Evolutionary conservation across 2,329 filamentous ascomycete species (phyloP).

Genomic region (Fusarium liriodendri): DNA sequence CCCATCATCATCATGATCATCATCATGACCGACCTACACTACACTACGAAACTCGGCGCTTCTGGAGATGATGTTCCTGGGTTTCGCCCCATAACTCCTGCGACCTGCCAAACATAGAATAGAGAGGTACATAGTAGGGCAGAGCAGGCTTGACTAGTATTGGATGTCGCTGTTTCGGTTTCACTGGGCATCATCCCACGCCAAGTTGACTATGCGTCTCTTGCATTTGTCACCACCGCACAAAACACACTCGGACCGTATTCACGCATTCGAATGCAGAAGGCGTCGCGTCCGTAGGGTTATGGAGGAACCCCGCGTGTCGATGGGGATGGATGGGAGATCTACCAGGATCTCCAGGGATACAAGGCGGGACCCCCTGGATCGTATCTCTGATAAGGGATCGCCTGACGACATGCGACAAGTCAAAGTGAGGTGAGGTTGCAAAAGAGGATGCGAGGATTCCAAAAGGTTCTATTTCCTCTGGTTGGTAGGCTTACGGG

Average conservation of each 20-base stretch:
- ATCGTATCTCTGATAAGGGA: constrained; percentile 29
- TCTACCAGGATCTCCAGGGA: constrained; percentile 23
- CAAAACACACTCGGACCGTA: not conserved
- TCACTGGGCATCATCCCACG: constrained; percentile 26
- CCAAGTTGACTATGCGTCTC: not conserved
- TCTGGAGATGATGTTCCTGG: constrained; percentile 19
- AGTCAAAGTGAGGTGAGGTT: not conserved
- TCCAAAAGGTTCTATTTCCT: not conserved
- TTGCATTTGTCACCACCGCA: not conserved
- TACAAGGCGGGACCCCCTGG: constrained; percentile 16
- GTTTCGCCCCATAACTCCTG: constrained; percentile 26
- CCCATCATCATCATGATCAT: constrained; percentile 5
- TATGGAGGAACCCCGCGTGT: constrained; percentile 22
- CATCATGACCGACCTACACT: not conserved
- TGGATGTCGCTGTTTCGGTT: constrained; percentile 28
- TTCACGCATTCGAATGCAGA: not conserved
- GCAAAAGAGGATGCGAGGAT: constrained; percentile 12
- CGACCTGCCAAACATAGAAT: constrained; percentile 33
- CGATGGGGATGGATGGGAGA: constrained; percentile 9
- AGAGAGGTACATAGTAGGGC: constrained; percentile 1
- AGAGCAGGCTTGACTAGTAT: not conserved
- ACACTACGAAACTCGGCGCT: constrained; percentile 18
- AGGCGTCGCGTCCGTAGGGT: not conserved
- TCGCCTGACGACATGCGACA: constrained; percentile 29
- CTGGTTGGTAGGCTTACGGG: constrained; percentile 19